Base-by-base conservation (phyloP, 768 basidiomycete species). In the Omphalotus guepiniiformis region DNA sequence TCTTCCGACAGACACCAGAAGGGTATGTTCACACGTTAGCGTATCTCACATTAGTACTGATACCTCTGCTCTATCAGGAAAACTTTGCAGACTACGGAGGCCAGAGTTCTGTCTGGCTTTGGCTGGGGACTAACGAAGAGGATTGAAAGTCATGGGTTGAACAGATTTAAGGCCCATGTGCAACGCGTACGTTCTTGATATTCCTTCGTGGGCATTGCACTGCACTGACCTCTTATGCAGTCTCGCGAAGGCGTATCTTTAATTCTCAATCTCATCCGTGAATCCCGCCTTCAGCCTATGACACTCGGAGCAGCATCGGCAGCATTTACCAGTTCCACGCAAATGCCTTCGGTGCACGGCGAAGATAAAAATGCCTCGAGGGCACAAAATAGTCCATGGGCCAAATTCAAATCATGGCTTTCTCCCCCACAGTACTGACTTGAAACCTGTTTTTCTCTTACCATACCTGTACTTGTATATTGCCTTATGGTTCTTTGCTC, bases 121-220 rank as follows among this genome's bases (percentile, higher is more conserved):
- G 93, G 93, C 8, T 94, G 93, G 83, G 87, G 89, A 21, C 76
- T 94, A 32, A 88, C 92, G 3, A 89, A 82, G 64, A 73, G 79
- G 49, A 93, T 95, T 38, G 93, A 96, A 66, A 87, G 71, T 47
- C 89, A 91, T 55, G 93, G 91, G 16, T 65, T 93, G 43, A 81
- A 80, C 9, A 81, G 79, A 52, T 93, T 95, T 70, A 91, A 93
- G 64, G 79, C 84, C 15, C 89, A 96, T 59, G 72, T 94, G 41
- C 90, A 94, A 65, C 76, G 81, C 57, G 93, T 86, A 61, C 45
- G 83, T 67, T 18, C 39, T 22, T 29, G 40, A 21, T 42, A 34
- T 23, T 23, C 26, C 35, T 29, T n/a, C n/a, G n/a, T n/a, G n/a
- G n/a, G n/a, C n/a, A n/a, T n/a, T n/a, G n/a, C n/a, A n/a, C n/a